Conservation (phyloP, 495 filamentous ascomycete species). For the Aspergillus bridgeri region DNA sequence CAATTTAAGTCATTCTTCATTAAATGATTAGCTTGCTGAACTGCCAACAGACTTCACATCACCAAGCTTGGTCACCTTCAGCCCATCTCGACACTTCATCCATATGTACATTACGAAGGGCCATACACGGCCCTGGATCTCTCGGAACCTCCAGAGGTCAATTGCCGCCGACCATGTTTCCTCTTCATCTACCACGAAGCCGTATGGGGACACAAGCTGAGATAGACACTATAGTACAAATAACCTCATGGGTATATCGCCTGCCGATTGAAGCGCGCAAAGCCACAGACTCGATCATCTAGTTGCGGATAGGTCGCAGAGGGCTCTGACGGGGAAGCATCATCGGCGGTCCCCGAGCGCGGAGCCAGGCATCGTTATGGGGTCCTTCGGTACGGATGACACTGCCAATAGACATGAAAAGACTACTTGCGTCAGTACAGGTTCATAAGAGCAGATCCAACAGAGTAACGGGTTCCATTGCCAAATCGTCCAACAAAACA, state of each 20-base stretch:
- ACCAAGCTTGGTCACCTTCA: slow-evolving; percentile 4
- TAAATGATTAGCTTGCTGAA: slow-evolving; percentile 19
- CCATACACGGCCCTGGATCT: background rate
- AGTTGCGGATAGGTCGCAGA: slow-evolving; percentile 36
- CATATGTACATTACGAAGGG: slow-evolving; percentile 18
- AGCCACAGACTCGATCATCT: slow-evolving; percentile 9
- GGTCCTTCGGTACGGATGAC: slow-evolving; percentile 83
- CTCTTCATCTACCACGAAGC: background rate
- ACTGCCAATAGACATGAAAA: slow-evolving; percentile 98
- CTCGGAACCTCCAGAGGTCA: background rate
- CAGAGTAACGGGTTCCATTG: background rate
- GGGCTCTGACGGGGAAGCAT: slow-evolving; percentile 46
- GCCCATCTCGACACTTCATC: slow-evolving; percentile 7
- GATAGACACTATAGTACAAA: slow-evolving; percentile 37
- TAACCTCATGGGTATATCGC: background rate
- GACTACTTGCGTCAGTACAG: slow-evolving; percentile 48
- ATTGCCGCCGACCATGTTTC: background rate
- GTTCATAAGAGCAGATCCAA: background rate
- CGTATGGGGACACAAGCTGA: background rate
- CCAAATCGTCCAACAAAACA: background rate
- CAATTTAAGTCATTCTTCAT: slow-evolving; percentile 15
- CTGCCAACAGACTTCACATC: slow-evolving; percentile 14
- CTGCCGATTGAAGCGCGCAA: background rate
- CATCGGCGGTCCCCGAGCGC: slow-evolving; percentile 44
- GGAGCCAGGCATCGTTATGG: slow-evolving; percentile 47